Conservation (phyloP, 768 basidiomycete species). For the Pleurotus pulmonarius region DNA sequence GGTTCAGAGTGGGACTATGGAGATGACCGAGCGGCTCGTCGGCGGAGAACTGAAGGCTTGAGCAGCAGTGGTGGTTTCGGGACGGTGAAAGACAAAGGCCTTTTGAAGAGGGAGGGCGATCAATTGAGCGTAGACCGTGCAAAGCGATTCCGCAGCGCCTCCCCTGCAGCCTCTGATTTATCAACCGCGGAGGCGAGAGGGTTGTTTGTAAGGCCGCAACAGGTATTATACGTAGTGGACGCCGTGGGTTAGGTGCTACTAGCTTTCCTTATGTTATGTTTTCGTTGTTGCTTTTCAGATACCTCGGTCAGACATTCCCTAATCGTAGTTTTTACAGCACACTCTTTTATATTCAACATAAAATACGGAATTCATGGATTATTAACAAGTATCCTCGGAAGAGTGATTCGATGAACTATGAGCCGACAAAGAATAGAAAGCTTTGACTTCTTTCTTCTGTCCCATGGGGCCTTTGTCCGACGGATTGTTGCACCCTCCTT, state of each 20-base stretch:
- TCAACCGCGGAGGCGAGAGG: slow-evolving; percentile 61
- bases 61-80: slow-evolving; percentile 22
- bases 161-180: slow-evolving; percentile 58
- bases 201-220: slow-evolving; percentile 80
- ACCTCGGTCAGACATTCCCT: background rate
- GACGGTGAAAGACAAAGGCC: slow-evolving; percentile 21
- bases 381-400: no score
- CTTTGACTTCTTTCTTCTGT: no score
- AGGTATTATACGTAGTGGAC: slow-evolving; percentile 84
- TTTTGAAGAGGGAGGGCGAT: slow-evolving; percentile 39
- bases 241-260: slow-evolving; percentile 47
- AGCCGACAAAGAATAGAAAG: no score
- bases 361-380: background rate
- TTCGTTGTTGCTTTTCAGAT: background rate
- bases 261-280: background rate
- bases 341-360: background rate
- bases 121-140: slow-evolving; percentile 48
- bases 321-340: background rate
- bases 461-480: no score
- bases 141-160: slow-evolving; percentile 70
- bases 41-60: slow-evolving; percentile 38
- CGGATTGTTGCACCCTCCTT: no score
- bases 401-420: no score
- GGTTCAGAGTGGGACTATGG: slow-evolving; percentile 66
- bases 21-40: slow-evolving; percentile 42